Base-by-base conservation (phyloP, 2,329 filamentous ascomycete genomes). In the Calonectria crousiana region DNA sequence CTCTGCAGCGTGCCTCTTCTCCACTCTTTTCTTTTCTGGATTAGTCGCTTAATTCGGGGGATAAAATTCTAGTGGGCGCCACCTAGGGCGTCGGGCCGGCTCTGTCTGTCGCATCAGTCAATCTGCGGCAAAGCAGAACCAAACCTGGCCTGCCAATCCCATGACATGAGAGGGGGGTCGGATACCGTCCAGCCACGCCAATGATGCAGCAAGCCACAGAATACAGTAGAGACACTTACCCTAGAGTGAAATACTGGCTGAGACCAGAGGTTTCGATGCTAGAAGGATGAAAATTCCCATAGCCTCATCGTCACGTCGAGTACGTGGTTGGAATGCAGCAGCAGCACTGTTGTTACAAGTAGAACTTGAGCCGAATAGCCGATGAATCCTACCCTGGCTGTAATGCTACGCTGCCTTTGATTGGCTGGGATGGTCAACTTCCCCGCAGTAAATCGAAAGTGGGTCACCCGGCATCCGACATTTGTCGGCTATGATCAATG, bases 381-480 rank as follows among this genome's bases (percentile, higher is more conserved):
- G 72, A 47, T 14, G 26, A 41, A 3, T 41, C 8, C 5, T 6
- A 52, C 62, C 52, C 65, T 52, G 56, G 56, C 36, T 41, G 14
- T 41, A 44, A 60, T 51, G 32, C 44, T 53, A 11, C 6, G 14
- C 8, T 9, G n/a, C 16, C 28, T 47, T 14, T 60, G n/a, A 71
- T 73, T 73, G 71, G 71, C 23, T 41, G 20, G 6, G 3, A 6
- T 2, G 2, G 6, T 20, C 23, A 2, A 6, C 13, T 66, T 44
- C 60, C 71, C 67, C 56, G 56, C 56, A 62, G 56, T 26, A 62
- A 20, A 9, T 20, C n/a, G 0, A 20, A 38, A 62, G 56, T 47
- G 56, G 56, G 56, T 14, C 32, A 41, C 53, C 71, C 71, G 67
- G 58, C 64, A 67, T 66, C 71, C 71, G 71, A 73, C 60, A n/a